A percentile compares a stretch with the other conserved stretches of the same genome.
phyloP scores from a whole-genome alignment of 31 red algal species.

The Odonthalia washingtoniensis region DNA sequence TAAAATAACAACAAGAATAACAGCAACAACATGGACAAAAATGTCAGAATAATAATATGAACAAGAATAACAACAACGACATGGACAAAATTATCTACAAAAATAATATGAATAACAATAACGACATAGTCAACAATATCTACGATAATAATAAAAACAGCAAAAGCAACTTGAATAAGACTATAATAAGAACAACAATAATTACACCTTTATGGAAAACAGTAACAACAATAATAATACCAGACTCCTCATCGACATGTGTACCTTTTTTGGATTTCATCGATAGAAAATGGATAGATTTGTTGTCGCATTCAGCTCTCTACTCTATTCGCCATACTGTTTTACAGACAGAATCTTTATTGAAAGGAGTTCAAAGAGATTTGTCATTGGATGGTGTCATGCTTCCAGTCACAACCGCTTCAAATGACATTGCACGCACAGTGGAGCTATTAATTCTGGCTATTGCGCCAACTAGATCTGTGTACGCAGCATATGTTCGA shows the following conservation, averaged over 20 bases:
- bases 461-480: constrained; percentile 22
- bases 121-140: too few species aligned
- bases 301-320: constrained; percentile 45
- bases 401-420: neutral
- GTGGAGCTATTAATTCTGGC: constrained; percentile 15
- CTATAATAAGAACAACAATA: too few species aligned
- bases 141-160: too few species aligned
- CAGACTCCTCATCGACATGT: neutral
- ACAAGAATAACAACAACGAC: too few species aligned
- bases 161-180: too few species aligned
- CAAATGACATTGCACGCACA: constrained; percentile 21
- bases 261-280: constrained; percentile 38
- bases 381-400: neutral
- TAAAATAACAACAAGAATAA: too few species aligned
- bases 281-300: constrained; percentile 49
- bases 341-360: neutral
- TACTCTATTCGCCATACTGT: constrained; percentile 12
- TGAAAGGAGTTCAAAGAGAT: constrained; percentile 1
- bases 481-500: neutral
- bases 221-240: too few species aligned
- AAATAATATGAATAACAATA: too few species aligned
- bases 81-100: too few species aligned
- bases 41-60: too few species aligned
- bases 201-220: too few species aligned
- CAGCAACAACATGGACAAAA: too few species aligned